phyloP scores from a whole-genome alignment of 345 rosid genomes.

The Abelmoschus esculentus region DNA sequence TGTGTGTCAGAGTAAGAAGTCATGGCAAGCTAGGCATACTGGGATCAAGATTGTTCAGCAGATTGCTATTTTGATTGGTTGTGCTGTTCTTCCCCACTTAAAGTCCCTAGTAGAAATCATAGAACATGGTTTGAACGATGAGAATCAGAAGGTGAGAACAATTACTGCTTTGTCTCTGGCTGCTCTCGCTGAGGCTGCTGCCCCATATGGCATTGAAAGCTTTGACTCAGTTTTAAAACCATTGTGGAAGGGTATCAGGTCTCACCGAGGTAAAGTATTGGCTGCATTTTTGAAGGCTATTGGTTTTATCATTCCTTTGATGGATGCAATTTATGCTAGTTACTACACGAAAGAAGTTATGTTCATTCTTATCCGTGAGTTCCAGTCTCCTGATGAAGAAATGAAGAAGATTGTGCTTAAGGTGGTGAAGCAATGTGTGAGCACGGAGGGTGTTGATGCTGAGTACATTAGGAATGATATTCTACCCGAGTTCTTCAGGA shows the following conservation, averaged over 20 bases:
- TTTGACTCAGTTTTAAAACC: constrained; percentile 96
- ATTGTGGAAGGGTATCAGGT: constrained; percentile 95
- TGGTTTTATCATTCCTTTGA: background rate
- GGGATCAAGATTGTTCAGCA: constrained; percentile 99
- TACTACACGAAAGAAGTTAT: constrained; percentile 96
- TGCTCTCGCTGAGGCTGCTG: constrained; percentile 99
- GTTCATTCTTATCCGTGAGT: constrained; percentile 87
- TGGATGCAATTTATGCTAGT: constrained; percentile 67
- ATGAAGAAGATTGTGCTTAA: constrained; percentile 97
- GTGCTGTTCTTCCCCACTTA: constrained; percentile 96
- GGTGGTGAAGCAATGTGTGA: constrained; percentile 96
- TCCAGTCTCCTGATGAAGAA: constrained; percentile 98
- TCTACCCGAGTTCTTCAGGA: constrained; percentile 82
- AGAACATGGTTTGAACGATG: constrained; percentile 92
- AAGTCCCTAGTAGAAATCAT: constrained; percentile 90
- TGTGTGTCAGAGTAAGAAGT: constrained; percentile 97
- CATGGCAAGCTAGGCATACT: constrained; percentile 99
- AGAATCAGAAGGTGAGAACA: constrained; percentile 95
- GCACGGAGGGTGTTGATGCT: constrained; percentile 95
- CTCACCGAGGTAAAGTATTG: constrained; percentile 96
- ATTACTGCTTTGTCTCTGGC: constrained; percentile 98
- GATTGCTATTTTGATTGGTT: constrained; percentile 93
- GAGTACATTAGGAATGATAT: constrained; percentile 84
- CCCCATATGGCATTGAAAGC: constrained; percentile 98
- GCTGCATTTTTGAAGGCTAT: constrained; percentile 75